phyloP scores from a whole-genome alignment of 164 flowering plant species.

The Chimonanthus praecox region DNA sequence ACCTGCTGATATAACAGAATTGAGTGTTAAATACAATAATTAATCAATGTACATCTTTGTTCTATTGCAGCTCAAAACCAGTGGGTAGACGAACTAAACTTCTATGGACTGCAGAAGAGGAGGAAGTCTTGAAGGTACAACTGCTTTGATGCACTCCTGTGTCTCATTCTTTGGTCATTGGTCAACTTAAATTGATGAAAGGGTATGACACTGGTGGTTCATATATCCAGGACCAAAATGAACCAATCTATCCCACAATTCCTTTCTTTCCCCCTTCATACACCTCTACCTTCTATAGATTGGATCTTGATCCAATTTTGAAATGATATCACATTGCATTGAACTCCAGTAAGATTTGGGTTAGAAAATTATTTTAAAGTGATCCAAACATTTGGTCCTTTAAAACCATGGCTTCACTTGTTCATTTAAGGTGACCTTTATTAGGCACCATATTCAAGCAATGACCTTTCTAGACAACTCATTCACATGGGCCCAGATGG shows the following conservation, averaged over 20 bases:
- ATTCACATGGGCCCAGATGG: too few species aligned
- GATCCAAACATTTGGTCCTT: too few species aligned
- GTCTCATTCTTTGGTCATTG: neutral
- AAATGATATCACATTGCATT: neutral
- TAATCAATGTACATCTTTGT: neutral
- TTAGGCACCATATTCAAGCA: too few species aligned
- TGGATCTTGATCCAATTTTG: neutral
- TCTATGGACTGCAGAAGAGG: conserved; percentile 23
- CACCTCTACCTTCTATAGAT: neutral
- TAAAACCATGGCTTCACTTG: too few species aligned
- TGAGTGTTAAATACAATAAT: neutral
- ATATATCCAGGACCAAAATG: neutral
- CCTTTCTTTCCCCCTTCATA: neutral
- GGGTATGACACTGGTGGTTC: neutral
- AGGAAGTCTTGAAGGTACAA: conserved; percentile 18
- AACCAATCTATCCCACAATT: neutral
- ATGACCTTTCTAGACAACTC: too few species aligned
- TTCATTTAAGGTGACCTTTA: too few species aligned
- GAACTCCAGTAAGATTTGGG: neutral
- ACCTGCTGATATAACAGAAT: too few species aligned
- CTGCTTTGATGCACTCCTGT: neutral
- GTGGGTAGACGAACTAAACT: conserved; percentile 10
- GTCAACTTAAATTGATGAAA: neutral
- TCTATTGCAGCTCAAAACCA: conserved; percentile 12
- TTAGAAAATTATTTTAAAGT: too few species aligned